These are phyloP conservation scores for Crithidia thermophila DNA, from an alignment of 208 protist genomes.

Conservation along the genomic window DNA sequence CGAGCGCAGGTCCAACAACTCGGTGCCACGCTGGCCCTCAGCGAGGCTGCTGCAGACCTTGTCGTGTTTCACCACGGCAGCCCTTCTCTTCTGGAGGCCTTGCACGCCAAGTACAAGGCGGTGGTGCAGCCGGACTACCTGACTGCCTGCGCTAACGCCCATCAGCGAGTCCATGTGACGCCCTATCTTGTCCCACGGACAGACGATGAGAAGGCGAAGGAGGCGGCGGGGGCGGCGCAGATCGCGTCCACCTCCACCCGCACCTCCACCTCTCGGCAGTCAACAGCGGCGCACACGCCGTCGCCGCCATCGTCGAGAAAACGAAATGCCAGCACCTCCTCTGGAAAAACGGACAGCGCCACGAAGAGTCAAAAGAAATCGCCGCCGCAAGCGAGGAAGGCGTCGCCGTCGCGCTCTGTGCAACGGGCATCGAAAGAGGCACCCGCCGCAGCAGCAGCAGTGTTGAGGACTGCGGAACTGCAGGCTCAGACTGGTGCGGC, in stretches of 20 bases:
- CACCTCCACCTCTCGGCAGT: not conserved
- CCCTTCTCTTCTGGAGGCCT: conserved; percentile 29
- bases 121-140: conserved; percentile 61
- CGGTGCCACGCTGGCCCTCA: conserved; percentile 64
- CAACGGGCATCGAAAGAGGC: too few relatives aligned
- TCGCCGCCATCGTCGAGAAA: too few relatives aligned
- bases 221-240: not conserved
- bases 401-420: too few relatives aligned
- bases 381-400: too few relatives aligned
- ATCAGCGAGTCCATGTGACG: conserved; percentile 28
- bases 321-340: too few relatives aligned
- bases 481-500: too few relatives aligned
- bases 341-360: too few relatives aligned
- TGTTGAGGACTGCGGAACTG: too few relatives aligned
- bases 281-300: too few relatives aligned
- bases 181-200: conserved; percentile 19
- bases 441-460: too few relatives aligned
- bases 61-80: conserved; percentile 60
- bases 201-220: not conserved
- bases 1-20: conserved; percentile 39
- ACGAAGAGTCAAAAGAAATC: too few relatives aligned
- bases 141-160: conserved; percentile 31
- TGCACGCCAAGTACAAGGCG: conserved; percentile 32
- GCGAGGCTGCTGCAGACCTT: conserved; percentile 50
- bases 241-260: not conserved